Evolutionary conservation across 2,329 filamentous ascomycete species (phyloP), one percentile per base, ranked within the genome.

Genomic region (Hortaea sp.): DNA sequence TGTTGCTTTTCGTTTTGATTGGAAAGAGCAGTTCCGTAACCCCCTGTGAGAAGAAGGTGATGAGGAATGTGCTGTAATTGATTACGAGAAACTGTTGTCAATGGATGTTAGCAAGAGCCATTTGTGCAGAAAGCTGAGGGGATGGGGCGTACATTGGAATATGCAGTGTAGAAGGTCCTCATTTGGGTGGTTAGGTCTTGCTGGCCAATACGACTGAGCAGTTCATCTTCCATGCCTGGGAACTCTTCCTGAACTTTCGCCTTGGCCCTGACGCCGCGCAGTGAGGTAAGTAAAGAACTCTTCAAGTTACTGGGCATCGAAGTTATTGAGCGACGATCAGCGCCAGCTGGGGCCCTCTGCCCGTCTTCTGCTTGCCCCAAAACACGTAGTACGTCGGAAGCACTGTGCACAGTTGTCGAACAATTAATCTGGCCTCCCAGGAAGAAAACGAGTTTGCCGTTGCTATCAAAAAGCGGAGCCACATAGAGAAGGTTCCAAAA

Each of bases 11-110:
- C 9, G 63, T 58, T 31, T 63, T 56, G 29, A 85, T 76, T 0
- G 82, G 85, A 20, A 76, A 75, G 50, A 85, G 52, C 54, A 84
- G 82, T 77, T 84, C 82, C 51, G 78, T 76, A 37, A 86, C 80
- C 2, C 82, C 82, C 28, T 66, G 63, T 1, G 73, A 76, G 53
- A 69, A 71, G 57, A 69, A 74, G 6, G 67, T 60, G 30, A 78
- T 66, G 45, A 62, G 61, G n/a, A 74, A 59, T 13, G 55, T 53
- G 34, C 62, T 57, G 49, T 63, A 64, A 38, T 57, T 60, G 45
- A 70, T 53, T 1, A 70, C 57, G n/a, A 71, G 43, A 49, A 65
- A 70, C 66, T 70, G 34, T 2, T 9, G 32, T 4, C 9, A 4
- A n/a, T 2, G 7, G 4, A 20, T n/a, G 32, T 35, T n/a, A 35